A percentile compares a stretch with the other conserved stretches of the same genome.
phyloP scores from a whole-genome alignment of 2,329 filamentous ascomycete species.

The Periconia sp. region DNA sequence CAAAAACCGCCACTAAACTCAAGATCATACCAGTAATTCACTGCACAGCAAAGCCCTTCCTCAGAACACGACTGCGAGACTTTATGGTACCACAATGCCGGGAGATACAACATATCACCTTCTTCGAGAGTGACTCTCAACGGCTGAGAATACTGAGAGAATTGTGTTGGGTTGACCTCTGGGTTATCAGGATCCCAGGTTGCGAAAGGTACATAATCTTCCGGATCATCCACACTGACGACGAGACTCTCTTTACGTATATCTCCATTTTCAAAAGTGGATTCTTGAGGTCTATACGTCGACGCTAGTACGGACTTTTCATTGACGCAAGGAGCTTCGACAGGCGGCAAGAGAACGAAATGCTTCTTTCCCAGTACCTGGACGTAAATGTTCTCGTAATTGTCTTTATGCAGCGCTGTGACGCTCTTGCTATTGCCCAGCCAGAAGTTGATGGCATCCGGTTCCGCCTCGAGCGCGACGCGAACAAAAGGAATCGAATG shows the following conservation, averaged over 20 bases:
- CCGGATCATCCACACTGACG: constrained; percentile 39
- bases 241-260: constrained; percentile 27
- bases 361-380: constrained; percentile 76
- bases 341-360: constrained; percentile 75
- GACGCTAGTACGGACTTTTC: constrained; percentile 65
- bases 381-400: constrained; percentile 85
- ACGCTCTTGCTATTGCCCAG: constrained; percentile 72
- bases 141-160: constrained; percentile 66
- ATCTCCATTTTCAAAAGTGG: neutral
- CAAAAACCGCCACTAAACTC: constrained; percentile 75
- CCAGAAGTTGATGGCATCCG: constrained; percentile 85
- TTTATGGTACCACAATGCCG: constrained; percentile 83
- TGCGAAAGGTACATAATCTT: constrained; percentile 67
- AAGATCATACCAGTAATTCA: constrained; percentile 90
- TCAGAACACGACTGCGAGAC: constrained; percentile 72
- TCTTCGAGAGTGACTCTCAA: constrained; percentile 71
- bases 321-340: constrained; percentile 71
- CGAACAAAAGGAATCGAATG: constrained; percentile 72
- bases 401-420: constrained; percentile 80
- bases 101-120: constrained; percentile 83
- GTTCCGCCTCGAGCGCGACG: constrained; percentile 68
- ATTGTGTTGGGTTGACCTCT: constrained; percentile 53
- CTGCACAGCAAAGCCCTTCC: constrained; percentile 76
- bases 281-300: constrained; percentile 57
- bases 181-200: constrained; percentile 76